Evolutionary conservation across 2,329 filamentous ascomycete genomes (phyloP).

Genomic region (Blastomyces parvus): DNA sequence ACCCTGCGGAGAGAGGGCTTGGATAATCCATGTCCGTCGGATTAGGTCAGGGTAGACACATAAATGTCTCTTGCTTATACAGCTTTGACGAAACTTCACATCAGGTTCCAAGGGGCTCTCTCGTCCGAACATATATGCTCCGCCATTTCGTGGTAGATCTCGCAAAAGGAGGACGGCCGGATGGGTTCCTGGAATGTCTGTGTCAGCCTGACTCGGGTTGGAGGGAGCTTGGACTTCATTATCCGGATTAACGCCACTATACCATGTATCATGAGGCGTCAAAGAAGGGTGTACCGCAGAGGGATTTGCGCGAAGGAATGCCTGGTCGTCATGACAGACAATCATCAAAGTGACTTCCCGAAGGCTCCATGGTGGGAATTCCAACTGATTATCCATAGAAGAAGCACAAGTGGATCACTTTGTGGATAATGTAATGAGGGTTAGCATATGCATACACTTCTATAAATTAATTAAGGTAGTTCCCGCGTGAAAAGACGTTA

Average conservation of each 20-base stretch:
- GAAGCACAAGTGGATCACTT: not conserved
- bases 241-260: slow-evolving; percentile 3
- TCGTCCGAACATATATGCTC: slow-evolving; percentile 7
- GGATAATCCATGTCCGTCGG: not conserved
- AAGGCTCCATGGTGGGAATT: not conserved
- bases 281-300: slow-evolving; percentile 1
- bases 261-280: slow-evolving; percentile 4
- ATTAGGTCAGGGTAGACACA: slow-evolving; percentile 4
- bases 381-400: not conserved
- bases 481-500: not conserved
- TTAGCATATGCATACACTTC: not conserved
- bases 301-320: slow-evolving; percentile 2
- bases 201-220: not conserved
- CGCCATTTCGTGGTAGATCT: not conserved
- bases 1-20: not conserved
- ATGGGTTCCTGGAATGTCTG: not conserved
- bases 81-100: not conserved
- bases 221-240: not conserved
- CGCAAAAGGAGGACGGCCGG: slow-evolving; percentile 1
- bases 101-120: not conserved
- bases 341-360: not conserved
- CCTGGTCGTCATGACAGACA: not conserved
- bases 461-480: not conserved
- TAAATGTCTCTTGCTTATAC: slow-evolving; percentile 1
- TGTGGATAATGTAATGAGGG: not conserved